phyloP scores from a whole-genome alignment of 208 protist genomes.

The Trypanosoma theileri region DNA sequence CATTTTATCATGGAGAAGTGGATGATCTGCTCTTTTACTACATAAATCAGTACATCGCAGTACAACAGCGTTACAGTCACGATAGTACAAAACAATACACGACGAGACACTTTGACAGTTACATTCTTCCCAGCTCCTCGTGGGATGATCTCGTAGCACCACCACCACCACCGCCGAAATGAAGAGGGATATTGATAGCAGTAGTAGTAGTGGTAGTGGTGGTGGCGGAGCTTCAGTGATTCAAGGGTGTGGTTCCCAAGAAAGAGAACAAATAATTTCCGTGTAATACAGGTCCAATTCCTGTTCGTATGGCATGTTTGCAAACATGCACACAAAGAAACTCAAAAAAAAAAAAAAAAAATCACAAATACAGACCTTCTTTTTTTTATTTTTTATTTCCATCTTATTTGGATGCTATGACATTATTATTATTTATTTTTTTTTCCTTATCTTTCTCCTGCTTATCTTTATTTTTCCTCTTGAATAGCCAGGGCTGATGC shows the following conservation, averaged over 20 bases:
- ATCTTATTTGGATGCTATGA: not conserved
- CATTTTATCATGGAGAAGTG: slow-evolving; percentile 86
- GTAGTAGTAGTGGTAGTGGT: too few species aligned
- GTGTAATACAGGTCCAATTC: too few species aligned
- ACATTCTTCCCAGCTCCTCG: slow-evolving; percentile 63
- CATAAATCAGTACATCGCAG: slow-evolving; percentile 92
- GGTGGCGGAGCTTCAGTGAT: too few species aligned
- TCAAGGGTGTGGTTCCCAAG: too few species aligned
- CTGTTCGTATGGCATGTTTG: too few species aligned
- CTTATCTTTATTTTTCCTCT: slow-evolving; percentile 22
- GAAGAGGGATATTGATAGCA: not conserved
- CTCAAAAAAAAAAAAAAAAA: too few species aligned
- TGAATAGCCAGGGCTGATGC: slow-evolving; percentile 25
- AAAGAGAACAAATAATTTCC: too few species aligned
- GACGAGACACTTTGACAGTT: slow-evolving; percentile 80
- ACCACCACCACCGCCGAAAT: not conserved
- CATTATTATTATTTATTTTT: too few species aligned
- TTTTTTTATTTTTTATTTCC: not conserved
- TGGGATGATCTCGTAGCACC: slow-evolving; percentile 73
- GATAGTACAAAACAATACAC: slow-evolving; percentile 63
- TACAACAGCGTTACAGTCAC: slow-evolving; percentile 84
- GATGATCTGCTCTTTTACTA: slow-evolving; percentile 96
- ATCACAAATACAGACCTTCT: too few species aligned
- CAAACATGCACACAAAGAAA: too few species aligned
- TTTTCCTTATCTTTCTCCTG: slow-evolving; percentile 3